Base-by-base conservation (phyloP, 129 eudicot genomes). In the Lactuca saligna region DNA sequence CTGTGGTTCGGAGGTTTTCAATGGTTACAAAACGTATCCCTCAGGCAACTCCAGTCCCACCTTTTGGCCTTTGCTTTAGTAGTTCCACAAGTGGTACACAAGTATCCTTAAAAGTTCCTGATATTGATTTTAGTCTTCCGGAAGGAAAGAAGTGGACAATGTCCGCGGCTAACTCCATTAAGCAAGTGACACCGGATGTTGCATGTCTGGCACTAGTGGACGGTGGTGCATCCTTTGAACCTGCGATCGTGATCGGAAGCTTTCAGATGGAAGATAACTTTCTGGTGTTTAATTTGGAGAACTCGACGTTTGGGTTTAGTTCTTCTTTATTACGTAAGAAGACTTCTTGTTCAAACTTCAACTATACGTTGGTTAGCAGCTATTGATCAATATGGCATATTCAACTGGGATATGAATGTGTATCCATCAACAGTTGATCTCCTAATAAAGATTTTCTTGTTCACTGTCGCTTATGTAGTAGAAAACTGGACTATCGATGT, bases 251-350 rank as follows among this genome's bases (percentile, higher is more conserved):
- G 58, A 70, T 82, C 5, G 87, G 87, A 20, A 69, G 60, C 0
- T 74, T 55, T 74, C 87, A 82, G 70, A 62, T 74, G 42, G 83
- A 82, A 46, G 75, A 82, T 37, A 78, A 76, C 50, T 70, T 82
- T 54, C 17, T 78, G 66, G 64, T 63, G 77, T 84, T 84, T 78
- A 81, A 84, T 75, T 49, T 78, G 42, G 86, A 53, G 25, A 74
- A 72, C 46, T 81, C 79, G 13, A 71, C 61, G 63, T 71, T 84
- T 17, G 89, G 89, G 7, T 84, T 81, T n/a, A 84, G 82, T 65
- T 70, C 81, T 57, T 55, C 80, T 8, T 55, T 84, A 65, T 68
- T 81, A 5, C 71, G 66, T 17, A 57, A 33, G 66, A 35, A 62
- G 62, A 81, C 89, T 20, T 70, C 82, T 2, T 84, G 89, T 55